These are phyloP conservation scores for Paraphoma chrysanthemicola DNA, from an alignment of 2,329 filamentous ascomycete species.

Conservation along the genomic window DNA sequence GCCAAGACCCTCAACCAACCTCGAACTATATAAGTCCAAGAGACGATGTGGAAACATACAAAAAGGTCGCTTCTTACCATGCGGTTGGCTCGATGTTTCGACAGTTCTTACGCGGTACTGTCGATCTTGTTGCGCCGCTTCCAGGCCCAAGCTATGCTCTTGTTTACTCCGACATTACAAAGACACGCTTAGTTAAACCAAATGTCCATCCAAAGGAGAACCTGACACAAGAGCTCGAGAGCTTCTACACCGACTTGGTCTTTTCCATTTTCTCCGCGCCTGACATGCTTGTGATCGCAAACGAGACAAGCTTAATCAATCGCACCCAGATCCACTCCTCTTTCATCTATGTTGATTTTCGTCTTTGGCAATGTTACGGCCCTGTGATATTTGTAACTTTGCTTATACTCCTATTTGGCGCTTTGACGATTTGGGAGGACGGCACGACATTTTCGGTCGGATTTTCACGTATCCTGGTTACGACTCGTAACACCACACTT, in stretches of 20 bases:
- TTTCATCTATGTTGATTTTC: conserved; percentile 36
- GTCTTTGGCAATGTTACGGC: conserved; percentile 42
- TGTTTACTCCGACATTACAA: conserved; percentile 45
- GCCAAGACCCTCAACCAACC: not conserved
- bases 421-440: conserved; percentile 40
- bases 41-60: conserved; percentile 32
- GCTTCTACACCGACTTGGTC: conserved; percentile 42
- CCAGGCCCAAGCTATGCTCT: conserved; percentile 36
- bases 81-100: conserved; percentile 40
- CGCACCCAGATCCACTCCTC: conserved; percentile 33
- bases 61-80: conserved; percentile 43
- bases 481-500: conserved; percentile 41
- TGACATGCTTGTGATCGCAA: conserved; percentile 32
- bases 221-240: conserved; percentile 18
- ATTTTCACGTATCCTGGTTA: conserved; percentile 44
- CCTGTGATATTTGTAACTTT: conserved; percentile 39
- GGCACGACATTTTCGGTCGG: conserved; percentile 42
- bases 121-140: conserved; percentile 34
- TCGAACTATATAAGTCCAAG: conserved; percentile 26
- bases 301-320: conserved; percentile 21
- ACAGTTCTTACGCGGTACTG: conserved; percentile 35
- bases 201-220: conserved; percentile 45
- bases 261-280: conserved; percentile 45
- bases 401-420: conserved; percentile 35
- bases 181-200: conserved; percentile 36